Evolutionary conservation across 768 basidiomycete species (phyloP).

Genomic region (Auricularia sp.): DNA sequence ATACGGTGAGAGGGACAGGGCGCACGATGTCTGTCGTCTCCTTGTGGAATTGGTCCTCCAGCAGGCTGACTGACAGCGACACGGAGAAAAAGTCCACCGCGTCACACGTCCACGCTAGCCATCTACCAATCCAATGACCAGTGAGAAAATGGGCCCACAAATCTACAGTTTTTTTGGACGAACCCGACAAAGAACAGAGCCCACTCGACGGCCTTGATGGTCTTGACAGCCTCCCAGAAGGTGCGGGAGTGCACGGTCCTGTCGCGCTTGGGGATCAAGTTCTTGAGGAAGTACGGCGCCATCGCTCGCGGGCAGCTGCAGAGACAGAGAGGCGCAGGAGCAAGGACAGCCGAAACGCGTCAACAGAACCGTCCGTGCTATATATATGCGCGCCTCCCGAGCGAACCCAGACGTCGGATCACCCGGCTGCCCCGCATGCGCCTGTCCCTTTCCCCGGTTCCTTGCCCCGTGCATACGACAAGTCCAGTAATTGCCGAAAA

Average conservation of each 20-base stretch:
- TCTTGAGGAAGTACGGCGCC: background rate
- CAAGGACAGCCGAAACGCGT: too few relatives aligned
- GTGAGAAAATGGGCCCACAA: too few relatives aligned
- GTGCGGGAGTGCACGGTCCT: background rate
- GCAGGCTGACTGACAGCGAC: background rate
- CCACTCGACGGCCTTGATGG: background rate
- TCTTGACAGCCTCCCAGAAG: background rate
- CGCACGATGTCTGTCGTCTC: conserved; percentile 6
- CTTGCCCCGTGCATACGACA: too few relatives aligned
- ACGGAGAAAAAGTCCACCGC: background rate
- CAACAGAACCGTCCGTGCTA: too few relatives aligned
- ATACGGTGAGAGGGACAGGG: background rate
- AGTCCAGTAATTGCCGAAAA: too few relatives aligned
- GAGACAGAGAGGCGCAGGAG: background rate
- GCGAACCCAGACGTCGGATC: too few relatives aligned
- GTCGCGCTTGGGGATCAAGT: background rate
- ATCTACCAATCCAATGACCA: background rate
- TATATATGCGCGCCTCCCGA: too few relatives aligned
- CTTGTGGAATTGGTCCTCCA: background rate
- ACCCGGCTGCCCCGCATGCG: too few relatives aligned
- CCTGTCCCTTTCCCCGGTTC: too few relatives aligned
- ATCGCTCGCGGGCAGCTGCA: background rate
- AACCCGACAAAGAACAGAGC: background rate
- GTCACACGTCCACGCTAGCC: background rate
- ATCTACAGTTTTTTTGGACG: background rate